Evolutionary conservation across 2,329 filamentous ascomycete genomes (phyloP).

Genomic region (Coleophoma cylindrospora): DNA sequence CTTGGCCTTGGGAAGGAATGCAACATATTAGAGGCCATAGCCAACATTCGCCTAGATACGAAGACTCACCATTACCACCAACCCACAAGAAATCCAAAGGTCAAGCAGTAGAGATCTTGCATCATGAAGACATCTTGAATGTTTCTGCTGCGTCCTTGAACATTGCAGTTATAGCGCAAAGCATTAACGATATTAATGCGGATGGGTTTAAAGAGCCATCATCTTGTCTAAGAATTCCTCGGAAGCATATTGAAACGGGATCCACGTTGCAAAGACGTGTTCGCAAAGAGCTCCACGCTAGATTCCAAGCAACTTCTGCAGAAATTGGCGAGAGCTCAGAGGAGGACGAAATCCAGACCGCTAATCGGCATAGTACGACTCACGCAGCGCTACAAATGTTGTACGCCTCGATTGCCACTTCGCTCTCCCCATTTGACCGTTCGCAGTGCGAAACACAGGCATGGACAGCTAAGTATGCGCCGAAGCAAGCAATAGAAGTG

Average conservation of each 20-base stretch:
- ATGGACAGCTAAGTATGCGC: conserved; percentile 87
- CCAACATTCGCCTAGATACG: not conserved
- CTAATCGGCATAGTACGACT: conserved; percentile 12
- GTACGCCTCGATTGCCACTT: conserved; percentile 52
- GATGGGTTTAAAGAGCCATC: conserved; percentile 36
- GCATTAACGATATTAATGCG: conserved; percentile 17
- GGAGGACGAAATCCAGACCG: conserved; percentile 30
- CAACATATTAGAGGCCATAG: conserved; percentile 53
- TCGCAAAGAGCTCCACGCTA: conserved; percentile 34
- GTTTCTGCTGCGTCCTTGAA: conserved; percentile 13
- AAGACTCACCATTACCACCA: not conserved
- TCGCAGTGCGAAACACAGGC: conserved; percentile 66
- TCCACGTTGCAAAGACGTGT: conserved; percentile 46
- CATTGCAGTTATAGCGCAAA: conserved; percentile 11
- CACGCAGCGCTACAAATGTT: conserved; percentile 58
- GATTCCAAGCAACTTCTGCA: conserved; percentile 1
- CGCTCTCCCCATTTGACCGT: conserved; percentile 74
- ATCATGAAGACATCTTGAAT: conserved; percentile 21
- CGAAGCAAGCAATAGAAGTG: conserved; percentile 62
- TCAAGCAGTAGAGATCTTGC: conserved; percentile 15
- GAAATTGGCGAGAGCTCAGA: conserved; percentile 18
- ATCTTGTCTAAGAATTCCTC: conserved; percentile 46
- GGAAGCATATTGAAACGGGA: conserved; percentile 53
- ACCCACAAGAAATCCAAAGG: conserved; percentile 22
- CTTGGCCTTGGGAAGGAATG: conserved; percentile 67